These are phyloP conservation scores for Termitomyces heimii DNA, from an alignment of 768 basidiomycete genomes.

Conservation along the genomic window DNA sequence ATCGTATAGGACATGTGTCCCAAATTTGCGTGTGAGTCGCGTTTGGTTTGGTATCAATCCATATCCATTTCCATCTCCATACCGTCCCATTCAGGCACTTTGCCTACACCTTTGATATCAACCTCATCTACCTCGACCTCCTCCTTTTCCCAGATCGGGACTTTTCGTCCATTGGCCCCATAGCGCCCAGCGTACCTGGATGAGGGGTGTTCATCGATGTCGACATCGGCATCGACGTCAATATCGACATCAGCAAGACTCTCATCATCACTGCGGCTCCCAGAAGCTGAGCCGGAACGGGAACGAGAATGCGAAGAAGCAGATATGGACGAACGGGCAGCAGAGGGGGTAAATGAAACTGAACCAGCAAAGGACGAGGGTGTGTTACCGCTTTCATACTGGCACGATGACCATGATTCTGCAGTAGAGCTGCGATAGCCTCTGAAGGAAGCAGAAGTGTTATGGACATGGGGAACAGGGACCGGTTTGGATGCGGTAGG, in stretches of 20 bases:
- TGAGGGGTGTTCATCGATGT: slow-evolving; percentile 16
- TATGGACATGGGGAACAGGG: slow-evolving; percentile 19
- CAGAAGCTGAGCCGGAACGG: slow-evolving; percentile 25
- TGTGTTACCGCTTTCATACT: slow-evolving; percentile 11
- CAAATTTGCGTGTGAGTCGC: not conserved
- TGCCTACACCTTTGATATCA: slow-evolving; percentile 16
- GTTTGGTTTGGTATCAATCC: slow-evolving; percentile 30
- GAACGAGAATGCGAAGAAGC: slow-evolving; percentile 27
- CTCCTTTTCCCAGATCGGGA: slow-evolving; percentile 31
- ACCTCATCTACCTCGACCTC: slow-evolving; percentile 42
- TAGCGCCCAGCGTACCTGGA: slow-evolving; percentile 15
- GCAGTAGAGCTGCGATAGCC: slow-evolving; percentile 22
- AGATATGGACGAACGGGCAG: slow-evolving; percentile 46
- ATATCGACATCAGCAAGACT: slow-evolving; percentile 27
- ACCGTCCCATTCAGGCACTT: slow-evolving; percentile 45
- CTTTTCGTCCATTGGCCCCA: slow-evolving; percentile 14
- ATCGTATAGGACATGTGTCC: not conserved
- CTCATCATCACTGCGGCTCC: slow-evolving; percentile 25
- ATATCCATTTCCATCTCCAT: slow-evolving; percentile 76
- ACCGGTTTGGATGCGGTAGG: slow-evolving; percentile 26
- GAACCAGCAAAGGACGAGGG: slow-evolving; percentile 18
- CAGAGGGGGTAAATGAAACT: slow-evolving; percentile 13
- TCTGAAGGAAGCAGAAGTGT: slow-evolving; percentile 8
- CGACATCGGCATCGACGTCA: slow-evolving; percentile 21
- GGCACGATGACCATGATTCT: slow-evolving; percentile 27